Base-by-base conservation (phyloP, 2,329 filamentous ascomycete species). In the Fusarium nygamai region DNA sequence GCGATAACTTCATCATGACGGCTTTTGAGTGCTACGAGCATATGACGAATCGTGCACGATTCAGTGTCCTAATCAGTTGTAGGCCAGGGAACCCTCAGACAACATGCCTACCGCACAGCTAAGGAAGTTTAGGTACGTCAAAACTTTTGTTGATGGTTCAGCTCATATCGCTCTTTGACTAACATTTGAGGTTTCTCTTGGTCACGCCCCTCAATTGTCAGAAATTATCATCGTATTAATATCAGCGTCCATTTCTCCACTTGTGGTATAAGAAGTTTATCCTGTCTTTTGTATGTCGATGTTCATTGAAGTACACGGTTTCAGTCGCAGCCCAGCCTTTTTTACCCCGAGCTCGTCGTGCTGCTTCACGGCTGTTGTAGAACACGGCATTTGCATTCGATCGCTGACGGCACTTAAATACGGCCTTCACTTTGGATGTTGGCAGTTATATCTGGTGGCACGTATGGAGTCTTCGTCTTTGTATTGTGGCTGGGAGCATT, bases 1-100 rank as follows among this genome's bases (percentile, higher is more conserved):
- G 64, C 51, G 56, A 69, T 24, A 50, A 50, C 44, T 56, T 53
- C 59, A 60, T 62, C 24, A 70, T 71, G 44, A 71, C 48, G 39
- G 51, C 46, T 46, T 29, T 58, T 38, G 46, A 47, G 58, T 36
- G 16, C 34, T 27, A 16, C 24, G 24, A 50, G 17, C 27, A 27
- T 34, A 36, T 43, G 24, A 34, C 20, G 16, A 36, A 43, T 33
- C n/a, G n/a, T n/a, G n/a, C 58, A 54, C 14, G 29, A 20, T 38
- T 24, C 17, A 44, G 39, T 38, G 6, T 39, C 57, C 5, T 20
- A 29, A n/a, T 34, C 27, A 59, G 22, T 24, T 34, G 20, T 5
- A 3, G 58, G 17, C 11, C 12, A 46, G 34, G 11, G 2, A 20
- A 27, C 14, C 33, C 17, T 22, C 16, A 24, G 6, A 20, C 38